Conservation (phyloP, 2,329 filamentous ascomycete species). For the Diplocarpon rosae region DNA sequence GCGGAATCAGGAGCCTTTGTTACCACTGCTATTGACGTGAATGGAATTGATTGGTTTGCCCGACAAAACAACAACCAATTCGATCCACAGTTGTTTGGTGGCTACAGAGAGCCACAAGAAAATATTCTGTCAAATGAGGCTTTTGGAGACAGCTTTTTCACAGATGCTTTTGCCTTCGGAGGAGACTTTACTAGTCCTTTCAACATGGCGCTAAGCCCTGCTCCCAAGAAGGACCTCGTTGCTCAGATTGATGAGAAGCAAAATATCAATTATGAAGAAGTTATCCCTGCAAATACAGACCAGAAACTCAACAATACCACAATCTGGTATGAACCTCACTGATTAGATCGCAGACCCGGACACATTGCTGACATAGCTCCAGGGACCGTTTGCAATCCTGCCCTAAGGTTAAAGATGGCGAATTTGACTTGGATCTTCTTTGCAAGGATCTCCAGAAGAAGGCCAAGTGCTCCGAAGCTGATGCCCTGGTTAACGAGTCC, state of each 20-base stretch:
- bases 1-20: constrained; percentile 18
- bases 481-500: constrained; percentile 77
- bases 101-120: constrained; percentile 84
- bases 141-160: constrained; percentile 42
- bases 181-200: constrained; percentile 72
- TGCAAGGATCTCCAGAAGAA: constrained; percentile 92
- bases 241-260: constrained; percentile 71
- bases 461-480: constrained; percentile 85
- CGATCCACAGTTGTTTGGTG: constrained; percentile 82
- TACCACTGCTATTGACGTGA: constrained; percentile 35
- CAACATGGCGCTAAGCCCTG: constrained; percentile 43
- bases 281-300: constrained; percentile 46
- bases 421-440: constrained; percentile 86
- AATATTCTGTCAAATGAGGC: constrained; percentile 53
- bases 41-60: constrained; percentile 60
- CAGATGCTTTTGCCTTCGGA: constrained; percentile 62
- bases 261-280: constrained; percentile 56
- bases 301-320: constrained; percentile 75
- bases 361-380: constrained; percentile 8
- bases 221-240: constrained; percentile 58
- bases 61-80: constrained; percentile 79
- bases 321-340: constrained; percentile 62
- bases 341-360: neutral
- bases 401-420: constrained; percentile 77
- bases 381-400: constrained; percentile 88